These are phyloP conservation scores for Trifolium repens DNA, from an alignment of 306 rosid genomes.

Conservation along the genomic window DNA sequence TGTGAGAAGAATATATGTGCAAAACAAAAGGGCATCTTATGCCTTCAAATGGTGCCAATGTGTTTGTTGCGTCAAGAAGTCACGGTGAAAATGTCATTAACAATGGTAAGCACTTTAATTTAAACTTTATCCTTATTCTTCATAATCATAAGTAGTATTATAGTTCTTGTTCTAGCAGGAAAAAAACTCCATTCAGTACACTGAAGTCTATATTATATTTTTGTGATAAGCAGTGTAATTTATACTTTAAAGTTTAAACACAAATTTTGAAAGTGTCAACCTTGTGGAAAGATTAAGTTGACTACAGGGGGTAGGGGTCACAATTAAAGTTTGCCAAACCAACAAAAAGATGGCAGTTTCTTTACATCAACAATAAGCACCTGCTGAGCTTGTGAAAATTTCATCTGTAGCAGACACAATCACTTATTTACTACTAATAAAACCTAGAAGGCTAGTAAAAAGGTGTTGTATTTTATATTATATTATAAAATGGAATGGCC, in stretches of 20 bases:
- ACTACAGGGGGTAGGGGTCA: background rate
- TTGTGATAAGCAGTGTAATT: background rate
- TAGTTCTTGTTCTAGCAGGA: background rate
- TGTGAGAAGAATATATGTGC: background rate
- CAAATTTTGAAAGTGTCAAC: slow-evolving; percentile 21
- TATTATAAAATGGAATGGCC: background rate
- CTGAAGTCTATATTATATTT: background rate
- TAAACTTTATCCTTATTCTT: background rate
- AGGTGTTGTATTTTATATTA: background rate
- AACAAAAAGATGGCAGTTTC: slow-evolving; percentile 30
- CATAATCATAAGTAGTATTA: background rate
- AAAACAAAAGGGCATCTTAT: background rate
- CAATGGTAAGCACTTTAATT: too few relatives aligned
- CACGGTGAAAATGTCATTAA: background rate
- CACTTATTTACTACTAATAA: background rate
- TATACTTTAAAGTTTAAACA: background rate
- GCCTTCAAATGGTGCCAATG: background rate
- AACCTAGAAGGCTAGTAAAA: background rate
- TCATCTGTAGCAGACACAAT: slow-evolving; percentile 37
- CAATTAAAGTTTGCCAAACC: slow-evolving; percentile 25
- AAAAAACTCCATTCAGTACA: background rate
- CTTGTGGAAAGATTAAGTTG: slow-evolving; percentile 20
- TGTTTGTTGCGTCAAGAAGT: background rate
- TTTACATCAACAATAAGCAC: slow-evolving; percentile 31
- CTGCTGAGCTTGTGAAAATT: slow-evolving; percentile 30